Evolutionary conservation across 2,329 filamentous ascomycete genomes (phyloP).

Genomic region (Fusarium sterilihyphosum): DNA sequence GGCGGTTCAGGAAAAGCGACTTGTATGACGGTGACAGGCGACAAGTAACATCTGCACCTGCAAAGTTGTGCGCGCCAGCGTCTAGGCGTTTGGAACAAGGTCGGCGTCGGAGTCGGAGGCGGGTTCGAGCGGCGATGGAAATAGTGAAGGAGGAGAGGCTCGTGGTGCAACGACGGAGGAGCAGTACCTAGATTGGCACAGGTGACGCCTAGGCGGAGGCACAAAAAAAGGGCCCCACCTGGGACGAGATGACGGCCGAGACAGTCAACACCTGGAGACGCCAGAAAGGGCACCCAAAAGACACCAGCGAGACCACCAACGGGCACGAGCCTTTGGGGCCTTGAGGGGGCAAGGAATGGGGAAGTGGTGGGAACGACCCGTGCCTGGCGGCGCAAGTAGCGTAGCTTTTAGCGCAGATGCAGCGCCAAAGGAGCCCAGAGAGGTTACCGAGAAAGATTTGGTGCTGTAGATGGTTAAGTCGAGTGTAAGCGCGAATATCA

Average conservation of each 20-base stretch:
- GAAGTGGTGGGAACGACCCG: constrained; percentile 44
- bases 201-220: constrained; percentile 46
- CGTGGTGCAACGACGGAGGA: constrained; percentile 46
- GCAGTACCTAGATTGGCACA: constrained; percentile 46
- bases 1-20: constrained; percentile 41
- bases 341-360: constrained; percentile 38
- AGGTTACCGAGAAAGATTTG: constrained; percentile 23
- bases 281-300: constrained; percentile 35
- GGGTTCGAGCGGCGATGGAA: constrained; percentile 40
- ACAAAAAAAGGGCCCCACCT: constrained; percentile 47
- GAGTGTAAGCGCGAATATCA: constrained; percentile 21
- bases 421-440: constrained; percentile 39
- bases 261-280: constrained; percentile 38
- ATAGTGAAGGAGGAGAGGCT: constrained; percentile 44
- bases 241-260: constrained; percentile 47
- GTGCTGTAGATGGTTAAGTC: constrained; percentile 5
- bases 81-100: constrained; percentile 43
- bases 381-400: constrained; percentile 45
- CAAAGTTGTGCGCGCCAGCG: constrained; percentile 42
- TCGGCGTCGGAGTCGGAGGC: constrained; percentile 29
- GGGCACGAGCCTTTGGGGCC: constrained; percentile 43
- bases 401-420: constrained; percentile 42
- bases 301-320: constrained; percentile 38
- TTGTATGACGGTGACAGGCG: constrained; percentile 43
- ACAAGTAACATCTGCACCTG: constrained; percentile 44